phyloP scores from a whole-genome alignment of 1,284 basidiomycete species.

The Ceratobasidium papillatum region DNA sequence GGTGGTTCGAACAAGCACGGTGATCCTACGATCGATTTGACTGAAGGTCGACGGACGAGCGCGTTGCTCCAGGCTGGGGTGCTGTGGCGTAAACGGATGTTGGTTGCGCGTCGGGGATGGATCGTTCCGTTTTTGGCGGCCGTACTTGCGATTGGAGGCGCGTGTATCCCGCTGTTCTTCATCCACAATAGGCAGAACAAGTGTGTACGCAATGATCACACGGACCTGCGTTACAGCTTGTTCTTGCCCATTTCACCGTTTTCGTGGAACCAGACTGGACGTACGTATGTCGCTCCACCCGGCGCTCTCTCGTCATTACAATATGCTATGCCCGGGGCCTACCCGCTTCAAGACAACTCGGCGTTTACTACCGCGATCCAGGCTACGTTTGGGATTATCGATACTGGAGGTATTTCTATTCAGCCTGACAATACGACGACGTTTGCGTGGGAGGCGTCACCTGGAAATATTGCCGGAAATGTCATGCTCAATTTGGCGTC shows the following conservation, averaged over 20 bases:
- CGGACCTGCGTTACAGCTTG: slow-evolving; percentile 29
- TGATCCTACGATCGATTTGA: slow-evolving; percentile 3
- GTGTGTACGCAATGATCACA: slow-evolving; percentile 24
- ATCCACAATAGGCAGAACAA: slow-evolving; percentile 55
- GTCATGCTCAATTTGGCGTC: slow-evolving; percentile 35
- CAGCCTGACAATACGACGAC: slow-evolving; percentile 33
- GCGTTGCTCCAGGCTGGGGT: slow-evolving; percentile 69
- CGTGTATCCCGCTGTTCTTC: slow-evolving; percentile 72
- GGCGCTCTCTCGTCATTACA: slow-evolving; percentile 11
- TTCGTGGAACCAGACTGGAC: slow-evolving; percentile 32
- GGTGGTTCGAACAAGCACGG: neutral
- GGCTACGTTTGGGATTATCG: slow-evolving; percentile 15
- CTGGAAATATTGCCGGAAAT: slow-evolving; percentile 29
- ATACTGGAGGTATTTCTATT: slow-evolving; percentile 31
- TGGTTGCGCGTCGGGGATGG: slow-evolving; percentile 74
- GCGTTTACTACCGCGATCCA: slow-evolving; percentile 26
- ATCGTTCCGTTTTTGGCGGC: slow-evolving; percentile 69
- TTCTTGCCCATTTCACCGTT: slow-evolving; percentile 28
- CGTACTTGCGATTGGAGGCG: slow-evolving; percentile 68
- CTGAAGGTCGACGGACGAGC: slow-evolving; percentile 31
- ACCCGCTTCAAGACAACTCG: slow-evolving; percentile 14
- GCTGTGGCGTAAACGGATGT: slow-evolving; percentile 73
- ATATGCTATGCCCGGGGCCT: slow-evolving; percentile 24
- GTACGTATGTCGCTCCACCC: slow-evolving; percentile 32
- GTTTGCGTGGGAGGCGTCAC: slow-evolving; percentile 30